A percentile compares a stretch with the other conserved stretches of the same genome.
Conservation (phyloP, 1,284 basidiomycete species). For the Cutaneotrichosporon sp. region DNA sequence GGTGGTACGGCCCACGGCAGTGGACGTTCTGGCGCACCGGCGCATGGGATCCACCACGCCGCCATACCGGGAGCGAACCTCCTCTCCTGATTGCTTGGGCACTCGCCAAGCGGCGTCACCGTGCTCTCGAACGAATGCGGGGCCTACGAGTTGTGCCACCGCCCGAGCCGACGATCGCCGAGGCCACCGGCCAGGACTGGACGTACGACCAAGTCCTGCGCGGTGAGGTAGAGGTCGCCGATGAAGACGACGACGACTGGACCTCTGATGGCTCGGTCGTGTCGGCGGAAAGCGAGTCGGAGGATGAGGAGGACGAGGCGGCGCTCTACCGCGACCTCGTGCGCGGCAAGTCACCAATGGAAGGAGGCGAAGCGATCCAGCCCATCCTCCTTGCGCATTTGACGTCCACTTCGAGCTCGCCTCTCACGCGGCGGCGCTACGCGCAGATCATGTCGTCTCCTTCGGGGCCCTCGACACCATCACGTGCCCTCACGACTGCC, state of each 20-base stretch:
- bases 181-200: not conserved
- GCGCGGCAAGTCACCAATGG: slow-evolving; percentile 12
- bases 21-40: slow-evolving; percentile 44
- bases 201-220: slow-evolving; percentile 30
- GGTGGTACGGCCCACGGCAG: slow-evolving; percentile 50
- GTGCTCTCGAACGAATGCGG: not conserved
- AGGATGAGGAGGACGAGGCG: slow-evolving; percentile 27
- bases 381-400: slow-evolving; percentile 51
- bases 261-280: slow-evolving; percentile 27
- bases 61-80: slow-evolving; percentile 6
- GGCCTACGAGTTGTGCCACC: too few species aligned
- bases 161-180: not conserved
- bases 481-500: not conserved
- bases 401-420: slow-evolving; percentile 34
- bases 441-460: slow-evolving; percentile 24
- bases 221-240: slow-evolving; percentile 35
- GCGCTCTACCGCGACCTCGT: slow-evolving; percentile 37
- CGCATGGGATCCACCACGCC: slow-evolving; percentile 31
- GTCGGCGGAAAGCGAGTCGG: slow-evolving; percentile 11
- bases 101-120: slow-evolving; percentile 3
- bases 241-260: slow-evolving; percentile 37
- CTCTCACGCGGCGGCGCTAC: slow-evolving; percentile 49
- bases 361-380: slow-evolving; percentile 31
- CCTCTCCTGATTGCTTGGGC: slow-evolving; percentile 11
- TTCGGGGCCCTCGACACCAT: not conserved